phyloP scores from a whole-genome alignment of 768 basidiomycete species.

The Porpolomopsis calyptriformis region DNA sequence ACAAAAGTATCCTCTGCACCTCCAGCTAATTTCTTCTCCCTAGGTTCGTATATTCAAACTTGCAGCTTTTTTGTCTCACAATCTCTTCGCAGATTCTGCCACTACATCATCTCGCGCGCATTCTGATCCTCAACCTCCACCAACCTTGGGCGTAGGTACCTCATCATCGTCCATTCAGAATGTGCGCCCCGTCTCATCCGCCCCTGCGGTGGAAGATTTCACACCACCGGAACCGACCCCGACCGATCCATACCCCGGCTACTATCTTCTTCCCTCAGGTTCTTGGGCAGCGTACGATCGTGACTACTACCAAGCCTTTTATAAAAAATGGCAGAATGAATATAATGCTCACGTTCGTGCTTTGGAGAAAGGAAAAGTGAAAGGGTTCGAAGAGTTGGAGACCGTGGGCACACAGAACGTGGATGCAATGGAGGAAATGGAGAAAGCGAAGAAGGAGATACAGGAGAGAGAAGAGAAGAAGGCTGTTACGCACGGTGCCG shows the following conservation, averaged over 20 bases:
- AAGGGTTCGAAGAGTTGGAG: slow-evolving; percentile 62
- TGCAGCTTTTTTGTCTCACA: slow-evolving; percentile 5
- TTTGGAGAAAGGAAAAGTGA: slow-evolving; percentile 56
- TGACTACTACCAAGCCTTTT: slow-evolving; percentile 55
- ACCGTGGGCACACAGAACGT: slow-evolving; percentile 44
- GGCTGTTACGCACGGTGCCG: slow-evolving; percentile 54
- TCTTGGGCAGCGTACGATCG: slow-evolving; percentile 68
- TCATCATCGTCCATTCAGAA: slow-evolving; percentile 10
- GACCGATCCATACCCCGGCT: slow-evolving; percentile 74
- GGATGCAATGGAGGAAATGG: slow-evolving; percentile 67
- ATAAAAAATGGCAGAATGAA: slow-evolving; percentile 62
- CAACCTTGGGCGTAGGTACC: too few relatives aligned
- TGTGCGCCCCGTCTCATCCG: slow-evolving; percentile 42
- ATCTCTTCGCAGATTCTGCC: slow-evolving; percentile 13
- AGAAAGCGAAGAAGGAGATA: slow-evolving; percentile 61
- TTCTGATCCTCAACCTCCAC: slow-evolving; percentile 18
- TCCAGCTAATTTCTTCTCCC: slow-evolving; percentile 56
- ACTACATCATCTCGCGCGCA: slow-evolving; percentile 15
- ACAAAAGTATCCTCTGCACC: slow-evolving; percentile 19
- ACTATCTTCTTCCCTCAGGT: slow-evolving; percentile 76
- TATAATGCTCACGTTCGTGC: slow-evolving; percentile 63
- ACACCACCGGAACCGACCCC: slow-evolving; percentile 64
- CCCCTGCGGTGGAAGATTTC: slow-evolving; percentile 58
- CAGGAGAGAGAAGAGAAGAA: slow-evolving; percentile 71
- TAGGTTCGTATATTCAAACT: slow-evolving; percentile 30